Evolutionary conservation across 192 early-diverging fungal genomes (phyloP).

Genomic region (Coemansia sp.): DNA sequence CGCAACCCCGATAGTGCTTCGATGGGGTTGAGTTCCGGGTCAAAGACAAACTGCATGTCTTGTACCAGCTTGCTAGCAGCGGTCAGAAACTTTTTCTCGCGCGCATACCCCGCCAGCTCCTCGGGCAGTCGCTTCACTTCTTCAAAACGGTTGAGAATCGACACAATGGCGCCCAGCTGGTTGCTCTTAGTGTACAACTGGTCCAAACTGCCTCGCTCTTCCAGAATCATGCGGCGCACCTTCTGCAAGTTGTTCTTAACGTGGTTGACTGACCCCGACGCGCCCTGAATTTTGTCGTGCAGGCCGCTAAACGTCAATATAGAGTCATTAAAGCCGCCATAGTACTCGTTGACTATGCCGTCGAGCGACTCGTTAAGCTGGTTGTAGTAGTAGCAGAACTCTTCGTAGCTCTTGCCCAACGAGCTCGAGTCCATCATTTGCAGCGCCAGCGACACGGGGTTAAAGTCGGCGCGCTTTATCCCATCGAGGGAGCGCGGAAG

Average conservation of each 20-base stretch:
- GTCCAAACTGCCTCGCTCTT: conserved; percentile 64
- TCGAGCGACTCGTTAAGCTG: conserved; percentile 67
- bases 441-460: conserved; percentile 70
- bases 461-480: conserved; percentile 57
- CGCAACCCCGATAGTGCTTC: conserved; percentile 69
- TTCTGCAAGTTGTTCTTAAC: conserved; percentile 63
- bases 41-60: conserved; percentile 61
- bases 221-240: conserved; percentile 61
- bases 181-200: conserved; percentile 73
- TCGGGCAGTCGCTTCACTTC: conserved; percentile 65
- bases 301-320: conserved; percentile 80
- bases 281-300: conserved; percentile 65
- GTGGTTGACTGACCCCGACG: conserved; percentile 62
- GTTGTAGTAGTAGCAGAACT: conserved; percentile 58
- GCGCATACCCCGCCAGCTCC: conserved; percentile 58
- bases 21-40: conserved; percentile 64
- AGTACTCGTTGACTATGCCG: conserved; percentile 74
- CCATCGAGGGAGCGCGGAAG: conserved; percentile 47
- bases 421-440: conserved; percentile 76
- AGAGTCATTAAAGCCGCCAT: conserved; percentile 78
- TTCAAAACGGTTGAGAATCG: conserved; percentile 70
- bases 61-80: conserved; percentile 65
- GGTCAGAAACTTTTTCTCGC: conserved; percentile 68
- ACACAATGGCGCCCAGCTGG: conserved; percentile 75
- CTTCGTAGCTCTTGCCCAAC: conserved; percentile 62